Evolutionary conservation across 495 filamentous ascomycete species (phyloP), one percentile per base, ranked within the genome.

Genomic region (Clohesyomyces aquaticus): DNA sequence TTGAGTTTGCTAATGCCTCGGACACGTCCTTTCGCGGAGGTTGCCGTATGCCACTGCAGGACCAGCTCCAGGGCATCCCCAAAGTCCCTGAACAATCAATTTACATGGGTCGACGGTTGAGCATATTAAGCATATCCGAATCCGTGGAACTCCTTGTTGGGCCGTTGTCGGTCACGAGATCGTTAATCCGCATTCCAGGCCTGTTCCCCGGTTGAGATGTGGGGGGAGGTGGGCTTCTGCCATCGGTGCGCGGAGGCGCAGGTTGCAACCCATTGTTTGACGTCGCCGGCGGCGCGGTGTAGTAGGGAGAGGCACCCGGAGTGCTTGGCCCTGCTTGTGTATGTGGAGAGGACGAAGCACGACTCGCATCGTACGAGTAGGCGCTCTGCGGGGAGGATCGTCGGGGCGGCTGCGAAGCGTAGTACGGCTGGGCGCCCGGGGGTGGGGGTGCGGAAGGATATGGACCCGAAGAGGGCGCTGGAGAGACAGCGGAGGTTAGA

Each of bases 401-500:
- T 59, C 72, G 73, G 18, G 65, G 67, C 28, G 68, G 65, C 25
- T 71, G 71, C 14, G 62, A 21, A 22, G 58, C 46, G 43, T 75
- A 74, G 65, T 75, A 75, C 45, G 75, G 68, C 28, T 68, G 69
- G 38, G 68, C 46, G 12, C 26, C 42, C n/a, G 63, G 51, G 16
- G 57, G 58, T 1, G 69, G 63, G 38, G 61, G 65, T 18, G 68
- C 65, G 27, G 72, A 66, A 16, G 75, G 60, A 60, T 73, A 77
- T 6, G 72, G 71, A 6, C 68, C 63, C 47, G 59, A 59, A 41
- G 71, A 71, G 65, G 68, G 70, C 28, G 72, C 65, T 63, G 75
- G 74, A 71, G 74, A 77, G 43, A 63, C 75, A 69, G 74, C 74
- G 57, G 59, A 66, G 32, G 70, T 73, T 65, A 72, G 73, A 73